phyloP scores from a whole-genome alignment of 345 rosid genomes.

The Moringa oleifera region DNA sequence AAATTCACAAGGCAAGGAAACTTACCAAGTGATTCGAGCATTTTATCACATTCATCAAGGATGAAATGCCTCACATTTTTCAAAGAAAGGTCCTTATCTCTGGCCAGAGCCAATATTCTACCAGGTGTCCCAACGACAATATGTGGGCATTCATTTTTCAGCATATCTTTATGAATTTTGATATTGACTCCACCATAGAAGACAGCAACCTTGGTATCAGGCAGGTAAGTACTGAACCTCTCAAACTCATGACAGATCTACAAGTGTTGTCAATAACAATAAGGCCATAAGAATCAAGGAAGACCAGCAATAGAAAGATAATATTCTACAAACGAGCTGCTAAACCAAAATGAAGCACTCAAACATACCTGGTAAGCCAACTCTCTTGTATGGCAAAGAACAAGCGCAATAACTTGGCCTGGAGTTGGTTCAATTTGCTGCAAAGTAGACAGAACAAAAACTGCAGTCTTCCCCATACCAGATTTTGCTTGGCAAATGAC shows the following conservation, averaged over 20 bases:
- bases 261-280: not conserved
- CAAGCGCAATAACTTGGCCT: constrained; percentile 92
- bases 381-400: constrained; percentile 94
- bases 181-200: constrained; percentile 96
- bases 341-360: not conserved
- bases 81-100: constrained; percentile 92
- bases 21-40: constrained; percentile 98
- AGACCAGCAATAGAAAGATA: too few species aligned
- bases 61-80: constrained; percentile 99
- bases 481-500: constrained; percentile 99
- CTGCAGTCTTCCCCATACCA: constrained; percentile 99
- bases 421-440: constrained; percentile 91
- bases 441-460: constrained; percentile 79
- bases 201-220: constrained; percentile 87
- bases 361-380: constrained; percentile 82
- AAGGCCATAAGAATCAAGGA: not conserved
- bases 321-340: not conserved
- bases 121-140: constrained; percentile 99
- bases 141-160: constrained; percentile 98
- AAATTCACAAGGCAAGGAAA: not conserved
- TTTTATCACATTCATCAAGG: constrained; percentile 98
- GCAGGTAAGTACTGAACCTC: constrained; percentile 93
- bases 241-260: constrained; percentile 96
- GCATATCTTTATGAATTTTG: constrained; percentile 79
- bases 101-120: constrained; percentile 77